Evolutionary conservation across 805 yeast genomes (phyloP).

Genomic region (Isabelozyma pseudorhagii): DNA sequence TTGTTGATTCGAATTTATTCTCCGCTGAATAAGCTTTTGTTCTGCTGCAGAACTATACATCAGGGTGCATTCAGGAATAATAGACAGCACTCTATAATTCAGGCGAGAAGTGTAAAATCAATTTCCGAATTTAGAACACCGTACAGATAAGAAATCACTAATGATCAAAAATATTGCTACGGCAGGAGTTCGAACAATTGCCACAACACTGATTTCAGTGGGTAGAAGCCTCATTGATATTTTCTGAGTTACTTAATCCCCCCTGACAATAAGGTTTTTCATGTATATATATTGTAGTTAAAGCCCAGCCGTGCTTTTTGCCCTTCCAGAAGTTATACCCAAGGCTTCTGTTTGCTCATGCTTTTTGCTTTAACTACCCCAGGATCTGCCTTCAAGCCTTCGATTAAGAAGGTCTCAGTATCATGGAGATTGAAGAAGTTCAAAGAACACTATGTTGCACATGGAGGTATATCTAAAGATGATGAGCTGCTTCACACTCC

Average conservation of each 20-base stretch:
- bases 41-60: too few species aligned
- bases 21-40: too few species aligned
- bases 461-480: slow-evolving; percentile 10
- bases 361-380: slow-evolving; percentile 30
- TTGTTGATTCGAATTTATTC: too few species aligned
- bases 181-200: background rate
- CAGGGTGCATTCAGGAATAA: too few species aligned
- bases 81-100: too few species aligned
- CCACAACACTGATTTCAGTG: background rate
- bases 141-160: background rate
- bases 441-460: slow-evolving; percentile 25
- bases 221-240: background rate
- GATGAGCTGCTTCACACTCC: background rate
- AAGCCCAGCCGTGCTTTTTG: too few species aligned
- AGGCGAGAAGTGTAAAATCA: too few species aligned
- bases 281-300: too few species aligned
- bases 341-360: slow-evolving; percentile 7
- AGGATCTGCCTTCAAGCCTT: slow-evolving; percentile 38
- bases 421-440: slow-evolving; percentile 38
- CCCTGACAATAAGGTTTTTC: too few species aligned
- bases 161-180: background rate
- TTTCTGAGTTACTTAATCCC: background rate
- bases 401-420: slow-evolving; percentile 25
- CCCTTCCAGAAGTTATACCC: too few species aligned
- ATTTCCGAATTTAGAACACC: too few species aligned